These are phyloP conservation scores for Populus tomentosa DNA, from an alignment of 441 rosid species.

Conservation along the genomic window DNA sequence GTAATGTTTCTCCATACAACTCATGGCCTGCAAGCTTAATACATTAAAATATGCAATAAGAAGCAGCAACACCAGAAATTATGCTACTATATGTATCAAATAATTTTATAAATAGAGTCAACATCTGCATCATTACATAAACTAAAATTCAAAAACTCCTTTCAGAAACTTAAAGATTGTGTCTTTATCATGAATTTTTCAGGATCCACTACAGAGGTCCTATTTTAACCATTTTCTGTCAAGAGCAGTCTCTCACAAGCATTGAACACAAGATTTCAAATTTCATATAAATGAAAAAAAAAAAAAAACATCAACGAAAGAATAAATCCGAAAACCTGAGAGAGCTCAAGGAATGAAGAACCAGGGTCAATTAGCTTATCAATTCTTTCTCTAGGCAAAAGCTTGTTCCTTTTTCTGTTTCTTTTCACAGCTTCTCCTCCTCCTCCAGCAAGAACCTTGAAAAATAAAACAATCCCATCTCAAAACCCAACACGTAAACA, in stretches of 20 bases:
- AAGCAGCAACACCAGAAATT: slow-evolving; percentile 18
- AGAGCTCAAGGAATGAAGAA: slow-evolving; percentile 91
- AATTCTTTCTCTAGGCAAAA: slow-evolving; percentile 79
- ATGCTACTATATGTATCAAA: background rate
- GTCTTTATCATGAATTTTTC: too few relatives aligned
- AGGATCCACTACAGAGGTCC: too few relatives aligned
- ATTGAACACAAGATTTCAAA: too few relatives aligned
- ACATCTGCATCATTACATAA: background rate
- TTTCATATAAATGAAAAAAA: too few relatives aligned
- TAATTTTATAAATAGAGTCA: background rate
- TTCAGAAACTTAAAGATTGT: too few relatives aligned
- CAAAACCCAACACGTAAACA: slow-evolving; percentile 7
- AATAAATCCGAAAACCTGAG: slow-evolving; percentile 53
- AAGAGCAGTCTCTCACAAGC: too few relatives aligned
- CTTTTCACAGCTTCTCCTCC: slow-evolving; percentile 78
- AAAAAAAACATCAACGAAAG: background rate
- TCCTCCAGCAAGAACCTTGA: slow-evolving; percentile 68
- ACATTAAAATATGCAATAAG: slow-evolving; percentile 31
- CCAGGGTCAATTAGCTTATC: slow-evolving; percentile 74
- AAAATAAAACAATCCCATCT: slow-evolving; percentile 3
- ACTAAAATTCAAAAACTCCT: too few relatives aligned
- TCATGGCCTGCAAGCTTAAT: slow-evolving; percentile 97
- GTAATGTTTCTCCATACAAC: slow-evolving; percentile 72
- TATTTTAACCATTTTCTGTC: too few relatives aligned
- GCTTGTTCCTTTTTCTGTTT: slow-evolving; percentile 74